Percentiles rank a stretch among this genome's conserved stretches.
Evolutionary conservation across 371 early-diverging fungal genomes (phyloP).

Genomic region (Fennellomyces sp.): DNA sequence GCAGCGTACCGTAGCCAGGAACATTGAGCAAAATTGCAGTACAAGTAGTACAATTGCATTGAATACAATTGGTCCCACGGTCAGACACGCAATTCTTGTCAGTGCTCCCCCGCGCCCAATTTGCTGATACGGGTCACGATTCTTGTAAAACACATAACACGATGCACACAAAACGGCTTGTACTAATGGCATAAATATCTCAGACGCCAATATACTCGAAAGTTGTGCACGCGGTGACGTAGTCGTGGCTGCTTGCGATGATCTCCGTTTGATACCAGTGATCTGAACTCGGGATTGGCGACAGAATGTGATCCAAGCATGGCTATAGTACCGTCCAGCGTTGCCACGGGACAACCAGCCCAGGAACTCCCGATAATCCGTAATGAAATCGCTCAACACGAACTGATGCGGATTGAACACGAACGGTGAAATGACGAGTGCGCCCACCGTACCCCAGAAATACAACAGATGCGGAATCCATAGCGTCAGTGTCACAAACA

Average conservation of each 20-base stretch:
- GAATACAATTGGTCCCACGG: slow-evolving; percentile 69
- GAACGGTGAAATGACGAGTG: slow-evolving; percentile 78
- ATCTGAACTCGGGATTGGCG: slow-evolving; percentile 73
- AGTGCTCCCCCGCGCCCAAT: slow-evolving; percentile 35
- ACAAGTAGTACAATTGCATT: slow-evolving; percentile 69
- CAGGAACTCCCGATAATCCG: slow-evolving; percentile 80
- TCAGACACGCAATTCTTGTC: slow-evolving; percentile 60
- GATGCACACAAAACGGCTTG: slow-evolving; percentile 64
- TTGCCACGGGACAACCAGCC: slow-evolving; percentile 83
- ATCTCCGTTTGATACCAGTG: slow-evolving; percentile 70
- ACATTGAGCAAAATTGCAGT: slow-evolving; percentile 70
- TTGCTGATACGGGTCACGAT: slow-evolving; percentile 32
- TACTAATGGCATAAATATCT: slow-evolving; percentile 77
- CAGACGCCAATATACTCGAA: slow-evolving; percentile 72
- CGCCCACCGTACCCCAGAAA: slow-evolving; percentile 83
- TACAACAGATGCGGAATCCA: slow-evolving; percentile 80
- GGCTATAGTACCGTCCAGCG: slow-evolving; percentile 57
- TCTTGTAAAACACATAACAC: slow-evolving; percentile 65
- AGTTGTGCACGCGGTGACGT: slow-evolving; percentile 68
- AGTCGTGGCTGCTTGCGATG: slow-evolving; percentile 39
- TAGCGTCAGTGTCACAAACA: slow-evolving; percentile 75
- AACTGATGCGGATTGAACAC: slow-evolving; percentile 89
- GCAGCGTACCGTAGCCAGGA: slow-evolving; percentile 55
- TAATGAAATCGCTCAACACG: slow-evolving; percentile 71
- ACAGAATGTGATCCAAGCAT: slow-evolving; percentile 86